Percentiles rank a stretch among this genome's conserved stretches.
Conservation (phyloP, 2,329 filamentous ascomycete species). For the Fusarium sp. region DNA sequence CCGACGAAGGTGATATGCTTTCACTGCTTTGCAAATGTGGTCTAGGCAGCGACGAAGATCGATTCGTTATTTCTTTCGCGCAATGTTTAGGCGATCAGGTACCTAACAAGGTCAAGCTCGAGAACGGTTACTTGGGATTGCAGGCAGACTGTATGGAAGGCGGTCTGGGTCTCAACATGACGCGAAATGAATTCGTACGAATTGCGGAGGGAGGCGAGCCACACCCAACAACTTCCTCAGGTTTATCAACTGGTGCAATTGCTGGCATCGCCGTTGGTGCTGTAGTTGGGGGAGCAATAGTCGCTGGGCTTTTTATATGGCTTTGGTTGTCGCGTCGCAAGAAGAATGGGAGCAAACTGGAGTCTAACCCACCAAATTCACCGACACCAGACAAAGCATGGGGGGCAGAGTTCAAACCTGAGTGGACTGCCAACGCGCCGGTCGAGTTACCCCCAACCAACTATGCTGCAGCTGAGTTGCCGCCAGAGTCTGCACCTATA, state of each 20-base stretch:
- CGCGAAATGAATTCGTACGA: not conserved
- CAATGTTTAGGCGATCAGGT: not conserved
- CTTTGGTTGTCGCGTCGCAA: not conserved
- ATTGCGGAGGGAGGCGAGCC: not conserved
- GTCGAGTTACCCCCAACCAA: not conserved
- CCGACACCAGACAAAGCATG: not conserved
- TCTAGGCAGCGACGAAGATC: rapidly evolving
- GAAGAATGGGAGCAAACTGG: not conserved
- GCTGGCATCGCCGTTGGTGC: not conserved
- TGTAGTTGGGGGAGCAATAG: not conserved
- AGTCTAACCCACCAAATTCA: not conserved
- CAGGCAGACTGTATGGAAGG: not conserved
- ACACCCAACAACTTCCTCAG: too few species aligned
- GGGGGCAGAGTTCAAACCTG: not conserved
- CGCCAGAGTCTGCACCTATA: not conserved
- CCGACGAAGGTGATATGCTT: too few species aligned
- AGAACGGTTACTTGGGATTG: not conserved
- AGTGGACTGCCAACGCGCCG: not conserved
- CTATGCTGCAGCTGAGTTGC: not conserved
- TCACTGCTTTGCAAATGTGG: not conserved
- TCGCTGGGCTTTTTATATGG: not conserved
- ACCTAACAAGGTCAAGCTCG: too few species aligned
- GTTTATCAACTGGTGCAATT: not conserved
- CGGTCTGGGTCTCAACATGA: not conserved
- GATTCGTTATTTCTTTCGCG: not conserved